phyloP scores from a whole-genome alignment of 352 stramenopile species.

The Phytopythium boreale region DNA sequence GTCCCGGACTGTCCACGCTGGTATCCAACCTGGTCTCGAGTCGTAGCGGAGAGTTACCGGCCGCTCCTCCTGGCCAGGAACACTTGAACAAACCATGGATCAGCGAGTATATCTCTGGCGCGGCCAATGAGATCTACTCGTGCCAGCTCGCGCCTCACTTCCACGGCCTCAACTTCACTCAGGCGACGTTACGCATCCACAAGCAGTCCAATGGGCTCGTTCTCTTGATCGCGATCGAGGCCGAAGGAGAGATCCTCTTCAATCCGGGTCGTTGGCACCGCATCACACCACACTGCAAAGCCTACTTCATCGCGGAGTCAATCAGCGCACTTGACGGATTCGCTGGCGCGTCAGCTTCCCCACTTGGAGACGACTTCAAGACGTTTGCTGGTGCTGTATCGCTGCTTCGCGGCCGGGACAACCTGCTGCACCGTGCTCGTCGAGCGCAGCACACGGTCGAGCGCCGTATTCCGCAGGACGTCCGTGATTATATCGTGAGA shows the following conservation, averaged over 20 bases:
- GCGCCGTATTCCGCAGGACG: conserved; percentile 49
- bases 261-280: conserved; percentile 68
- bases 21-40: conserved; percentile 85
- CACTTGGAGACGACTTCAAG: conserved; percentile 15
- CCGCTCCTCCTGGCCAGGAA: conserved; percentile 12
- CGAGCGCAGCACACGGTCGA: conserved; percentile 73
- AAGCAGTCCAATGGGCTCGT: conserved; percentile 68
- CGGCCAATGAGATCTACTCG: conserved; percentile 82
- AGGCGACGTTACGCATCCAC: conserved; percentile 67
- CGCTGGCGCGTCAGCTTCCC: conserved; percentile 16
- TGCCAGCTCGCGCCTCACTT: conserved; percentile 53
- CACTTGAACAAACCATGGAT: conserved; percentile 45
- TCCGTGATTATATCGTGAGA: conserved; percentile 59
- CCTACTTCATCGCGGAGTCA: conserved; percentile 78
- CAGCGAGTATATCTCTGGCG: conserved; percentile 73
- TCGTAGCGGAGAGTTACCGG: conserved; percentile 43
- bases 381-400: conserved; percentile 28
- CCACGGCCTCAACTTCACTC: conserved; percentile 71
- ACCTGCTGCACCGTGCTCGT: conserved; percentile 49
- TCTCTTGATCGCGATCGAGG: conserved; percentile 71
- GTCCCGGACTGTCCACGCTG: conserved; percentile 74
- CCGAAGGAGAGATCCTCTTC: conserved; percentile 60
- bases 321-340: conserved; percentile 52
- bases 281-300: conserved; percentile 50
- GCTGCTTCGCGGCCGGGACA: conserved; percentile 30